Percentiles rank a stretch among this genome's conserved stretches.
phyloP scores from a whole-genome alignment of 768 basidiomycete species.

The Agrocybe praecox region DNA sequence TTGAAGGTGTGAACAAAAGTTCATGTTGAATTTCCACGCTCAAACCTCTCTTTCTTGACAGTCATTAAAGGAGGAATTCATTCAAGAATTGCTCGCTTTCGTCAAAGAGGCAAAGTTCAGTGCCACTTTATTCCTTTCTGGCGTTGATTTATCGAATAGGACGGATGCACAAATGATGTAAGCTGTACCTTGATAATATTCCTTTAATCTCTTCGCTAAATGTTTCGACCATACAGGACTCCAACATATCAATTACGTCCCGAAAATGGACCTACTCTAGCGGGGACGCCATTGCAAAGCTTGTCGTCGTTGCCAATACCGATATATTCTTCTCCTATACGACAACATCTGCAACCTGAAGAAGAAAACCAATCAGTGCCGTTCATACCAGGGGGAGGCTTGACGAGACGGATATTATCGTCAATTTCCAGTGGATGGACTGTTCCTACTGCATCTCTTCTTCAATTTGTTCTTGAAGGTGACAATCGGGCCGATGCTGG shows the following conservation, averaged over 20 bases:
- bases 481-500: slow-evolving; percentile 79
- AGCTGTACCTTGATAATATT: slow-evolving; percentile 21
- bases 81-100: slow-evolving; percentile 58
- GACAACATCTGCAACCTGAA: slow-evolving; percentile 29
- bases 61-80: slow-evolving; percentile 71
- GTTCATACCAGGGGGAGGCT: slow-evolving; percentile 80
- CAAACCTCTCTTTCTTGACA: slow-evolving; percentile 26
- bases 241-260: slow-evolving; percentile 64
- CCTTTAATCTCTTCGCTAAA: not conserved
- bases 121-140: slow-evolving; percentile 66
- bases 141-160: slow-evolving; percentile 74
- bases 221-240: slow-evolving; percentile 40
- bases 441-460: slow-evolving; percentile 57
- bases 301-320: slow-evolving; percentile 53
- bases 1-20: slow-evolving; percentile 55
- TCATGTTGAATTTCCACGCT: not conserved
- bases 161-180: slow-evolving; percentile 81
- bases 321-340: slow-evolving; percentile 51
- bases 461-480: slow-evolving; percentile 82
- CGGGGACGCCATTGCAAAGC: slow-evolving; percentile 42
- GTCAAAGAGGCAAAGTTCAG: slow-evolving; percentile 49
- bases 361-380: slow-evolving; percentile 45
- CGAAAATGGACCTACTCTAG: slow-evolving; percentile 43
- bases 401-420: slow-evolving; percentile 66
- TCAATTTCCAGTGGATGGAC: slow-evolving; percentile 53